Evolutionary conservation across 139 green algal species (phyloP).

Genomic region (Asterochloris sp.): DNA sequence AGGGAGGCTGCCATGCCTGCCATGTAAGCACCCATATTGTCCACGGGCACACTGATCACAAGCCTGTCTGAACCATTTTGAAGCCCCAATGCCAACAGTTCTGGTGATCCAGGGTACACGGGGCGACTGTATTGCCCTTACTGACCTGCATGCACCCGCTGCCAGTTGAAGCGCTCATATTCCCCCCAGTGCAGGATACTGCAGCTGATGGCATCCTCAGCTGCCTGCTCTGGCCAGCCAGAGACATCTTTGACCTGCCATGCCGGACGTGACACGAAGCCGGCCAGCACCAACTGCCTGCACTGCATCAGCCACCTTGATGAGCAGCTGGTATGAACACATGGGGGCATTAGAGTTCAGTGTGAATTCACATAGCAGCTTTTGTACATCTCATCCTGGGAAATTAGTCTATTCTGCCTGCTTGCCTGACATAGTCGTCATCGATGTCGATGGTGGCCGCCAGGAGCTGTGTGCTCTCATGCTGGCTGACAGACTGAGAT

Average conservation of each 20-base stretch:
- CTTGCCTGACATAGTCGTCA: too few relatives aligned
- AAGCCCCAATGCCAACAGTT: background rate
- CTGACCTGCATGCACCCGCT: conserved; percentile 19
- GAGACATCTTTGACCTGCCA: conserved; percentile 12
- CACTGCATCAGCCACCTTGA: background rate
- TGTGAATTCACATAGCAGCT: too few relatives aligned
- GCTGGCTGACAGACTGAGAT: too few relatives aligned
- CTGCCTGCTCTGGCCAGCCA: background rate
- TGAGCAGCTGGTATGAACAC: background rate
- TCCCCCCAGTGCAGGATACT: conserved; percentile 32
- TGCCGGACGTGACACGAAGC: background rate
- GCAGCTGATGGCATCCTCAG: background rate
- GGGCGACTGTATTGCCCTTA: background rate
- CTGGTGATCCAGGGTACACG: background rate
- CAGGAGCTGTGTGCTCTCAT: too few relatives aligned
- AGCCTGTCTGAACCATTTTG: background rate
- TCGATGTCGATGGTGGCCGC: too few relatives aligned
- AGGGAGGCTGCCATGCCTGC: background rate
- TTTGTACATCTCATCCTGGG: too few relatives aligned
- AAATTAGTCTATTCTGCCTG: too few relatives aligned
- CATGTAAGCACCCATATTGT: background rate
- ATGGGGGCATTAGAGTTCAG: too few relatives aligned
- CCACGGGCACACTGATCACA: background rate
- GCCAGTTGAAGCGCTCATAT: conserved; percentile 44
- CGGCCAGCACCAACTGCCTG: conserved; percentile 20